Evolutionary conservation across 2,329 filamentous ascomycete species (phyloP), one percentile per base, ranked within the genome.

Genomic region (Teratosphaeria nubilosa): DNA sequence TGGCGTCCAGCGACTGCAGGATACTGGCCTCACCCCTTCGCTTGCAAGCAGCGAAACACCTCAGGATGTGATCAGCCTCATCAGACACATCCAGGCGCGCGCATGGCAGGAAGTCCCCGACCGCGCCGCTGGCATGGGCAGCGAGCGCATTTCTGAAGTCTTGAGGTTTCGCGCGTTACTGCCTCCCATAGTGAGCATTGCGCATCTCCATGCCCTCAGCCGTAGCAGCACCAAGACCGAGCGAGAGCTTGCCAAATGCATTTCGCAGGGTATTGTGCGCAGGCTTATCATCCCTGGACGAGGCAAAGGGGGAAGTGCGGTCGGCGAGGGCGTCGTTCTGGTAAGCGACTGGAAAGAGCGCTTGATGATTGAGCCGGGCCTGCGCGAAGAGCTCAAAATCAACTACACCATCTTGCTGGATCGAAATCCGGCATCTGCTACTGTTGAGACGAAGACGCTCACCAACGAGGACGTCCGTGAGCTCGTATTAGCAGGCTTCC

Each of bases 101-200:
- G 88, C 87, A 80, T 90, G 89, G 74, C 80, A 78, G 45, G 74
- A 80, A 1, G 75, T 90, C 11, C 86, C 86, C 2, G 76, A 79
- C 22, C 74, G 73, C 51, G 75, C 74, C 9, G 75, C 79, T 0
- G 86, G 86, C 24, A 83, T 90, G 79, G 81, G 78, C 64, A 85
- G 83, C 5, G 81, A 80, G 22, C 77, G 84, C 11, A 83, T 84
- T 14, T 77, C 85, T 2, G 81, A 86, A 65, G 74, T 87, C 16
- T 76, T 90, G 56, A 82, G 84, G 61, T 85, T 82, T 67, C 78
- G 86, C 20, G 73, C 72, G 32, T 72, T 72, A 14, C 70, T 88
- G 45, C 85, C 88, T 10, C 83, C 83, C 0, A 75, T 90, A 24
- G 82, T 87, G 5, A 86, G 84, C 0, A 71, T 84, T 22, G 80